Evolutionary conservation across 2,329 filamentous ascomycete species (phyloP).

Genomic region (Colletotrichum sp.): DNA sequence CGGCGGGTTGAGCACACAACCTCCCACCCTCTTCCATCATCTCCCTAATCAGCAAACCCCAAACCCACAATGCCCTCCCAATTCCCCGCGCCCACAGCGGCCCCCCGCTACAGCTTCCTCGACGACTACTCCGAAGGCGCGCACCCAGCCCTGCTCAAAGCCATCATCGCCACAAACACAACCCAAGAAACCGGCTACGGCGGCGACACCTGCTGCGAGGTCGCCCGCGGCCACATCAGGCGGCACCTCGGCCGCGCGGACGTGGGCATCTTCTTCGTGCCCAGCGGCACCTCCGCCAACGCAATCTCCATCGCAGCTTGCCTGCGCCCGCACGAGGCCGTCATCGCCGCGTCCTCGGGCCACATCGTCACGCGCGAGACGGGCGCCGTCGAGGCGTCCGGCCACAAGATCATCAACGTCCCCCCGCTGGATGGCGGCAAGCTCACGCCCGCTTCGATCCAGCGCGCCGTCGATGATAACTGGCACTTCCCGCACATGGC

Average conservation of each 20-base stretch:
- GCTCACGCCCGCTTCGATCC: constrained; percentile 46
- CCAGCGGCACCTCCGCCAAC: constrained; percentile 57
- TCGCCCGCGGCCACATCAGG: constrained; percentile 44
- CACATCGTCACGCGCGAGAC: constrained; percentile 56
- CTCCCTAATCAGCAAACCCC: too few species aligned
- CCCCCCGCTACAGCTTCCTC: constrained; percentile 46
- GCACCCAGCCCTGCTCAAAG: constrained; percentile 53
- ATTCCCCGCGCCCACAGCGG: background rate
- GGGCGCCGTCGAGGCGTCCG: constrained; percentile 55
- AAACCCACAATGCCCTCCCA: background rate
- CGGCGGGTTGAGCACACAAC: background rate
- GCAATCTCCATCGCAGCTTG: constrained; percentile 57
- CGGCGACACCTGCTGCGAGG: constrained; percentile 46
- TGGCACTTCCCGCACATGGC: constrained; percentile 58
- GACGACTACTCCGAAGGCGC: constrained; percentile 59
- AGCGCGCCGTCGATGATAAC: constrained; percentile 49
- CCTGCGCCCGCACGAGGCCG: constrained; percentile 54
- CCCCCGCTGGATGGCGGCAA: constrained; percentile 48
- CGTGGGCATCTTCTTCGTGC: constrained; percentile 55
- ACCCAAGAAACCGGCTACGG: constrained; percentile 54
- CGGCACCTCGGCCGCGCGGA: constrained; percentile 33
- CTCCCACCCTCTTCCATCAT: background rate
- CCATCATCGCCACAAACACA: constrained; percentile 47
- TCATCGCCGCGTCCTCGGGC: constrained; percentile 53
- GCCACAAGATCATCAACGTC: constrained; percentile 57